Base-by-base conservation (phyloP, 352 stramenopile genomes). In the Phytophthora gonapodyides region DNA sequence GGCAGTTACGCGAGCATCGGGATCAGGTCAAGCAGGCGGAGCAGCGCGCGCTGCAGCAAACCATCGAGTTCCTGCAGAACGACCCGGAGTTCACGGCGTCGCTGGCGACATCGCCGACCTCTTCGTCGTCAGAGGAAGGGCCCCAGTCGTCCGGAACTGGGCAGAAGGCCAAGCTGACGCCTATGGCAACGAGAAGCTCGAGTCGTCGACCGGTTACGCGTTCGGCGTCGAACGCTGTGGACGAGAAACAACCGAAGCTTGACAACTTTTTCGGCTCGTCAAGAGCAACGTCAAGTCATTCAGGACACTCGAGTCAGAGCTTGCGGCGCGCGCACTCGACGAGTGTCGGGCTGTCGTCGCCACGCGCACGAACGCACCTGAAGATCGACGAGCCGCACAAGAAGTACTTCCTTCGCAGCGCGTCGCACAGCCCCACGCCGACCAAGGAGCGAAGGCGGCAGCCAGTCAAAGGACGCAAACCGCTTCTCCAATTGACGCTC, bases 1-100 rank as follows among this genome's bases (percentile, higher is more conserved):
- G 72, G 33, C 71, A 78, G 27, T 47, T 83, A 19, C 54, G 50
- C 4, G 47, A 71, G 34, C 61, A 79, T 40, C 57, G 76, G 24
- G 51, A 59, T 7, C 60, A 76, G n/a, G 56, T 74, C 2, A 33
- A 73, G 2, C 52, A 78, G 15, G 64, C 49, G 19, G 73, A 87
- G 34, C 67, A 69, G 31, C 61, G 54, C 7, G 78, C 75, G 7
- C 43, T 87, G 30, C 61, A 79, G 44, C 69, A 87, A 52, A 87
- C 78, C 16, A 81, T 87, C 50, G 53, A 80, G 34, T 87, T 84
- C 37, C 34, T 87, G 31, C 66, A 82, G 49, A 72, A 78, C 11
- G 77, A 86, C 55, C 64, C 70, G 2, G 75, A 84, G 49, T 82
- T 78, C 37, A 64, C 67, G 12, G 72, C 72, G 12, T 73, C 64